phyloP scores from a whole-genome alignment of 164 flowering plant species.

The Annona squamosa region DNA sequence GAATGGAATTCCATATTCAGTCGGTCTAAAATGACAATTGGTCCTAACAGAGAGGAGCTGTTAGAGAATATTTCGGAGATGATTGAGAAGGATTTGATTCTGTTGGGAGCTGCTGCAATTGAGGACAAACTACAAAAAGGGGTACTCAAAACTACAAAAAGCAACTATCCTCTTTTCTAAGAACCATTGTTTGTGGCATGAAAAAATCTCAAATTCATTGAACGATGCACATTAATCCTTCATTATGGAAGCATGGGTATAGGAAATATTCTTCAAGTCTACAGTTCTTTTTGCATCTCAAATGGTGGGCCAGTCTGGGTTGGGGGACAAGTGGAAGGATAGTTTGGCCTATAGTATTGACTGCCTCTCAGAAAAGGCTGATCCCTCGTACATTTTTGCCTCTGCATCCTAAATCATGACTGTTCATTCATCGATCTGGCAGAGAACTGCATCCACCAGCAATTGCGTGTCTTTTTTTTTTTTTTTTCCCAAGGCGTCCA shows the following conservation, averaged over 20 bases:
- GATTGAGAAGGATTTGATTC: constrained; percentile 50
- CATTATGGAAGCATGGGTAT: neutral
- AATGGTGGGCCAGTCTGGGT: too few relatives aligned
- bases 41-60: constrained; percentile 44
- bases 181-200: neutral
- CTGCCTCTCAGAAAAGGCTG: too few relatives aligned
- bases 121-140: constrained; percentile 66
- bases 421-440: neutral
- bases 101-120: constrained; percentile 54
- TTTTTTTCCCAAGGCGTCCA: neutral
- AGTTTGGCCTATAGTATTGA: too few relatives aligned
- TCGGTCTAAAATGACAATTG: constrained; percentile 40
- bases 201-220: neutral
- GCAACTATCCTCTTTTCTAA: too few relatives aligned
- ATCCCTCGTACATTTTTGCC: neutral
- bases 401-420: neutral
- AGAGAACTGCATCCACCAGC: too few relatives aligned
- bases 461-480: too few relatives aligned
- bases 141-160: constrained; percentile 16
- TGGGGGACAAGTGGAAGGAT: too few relatives aligned
- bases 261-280: neutral
- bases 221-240: neutral
- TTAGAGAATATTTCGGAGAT: constrained; percentile 45
- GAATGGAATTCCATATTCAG: constrained; percentile 35
- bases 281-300: neutral